A percentile compares a stretch with the other conserved stretches of the same genome.
phyloP scores from a whole-genome alignment of 306 rosid genomes.

The Acacia melanoxylon region DNA sequence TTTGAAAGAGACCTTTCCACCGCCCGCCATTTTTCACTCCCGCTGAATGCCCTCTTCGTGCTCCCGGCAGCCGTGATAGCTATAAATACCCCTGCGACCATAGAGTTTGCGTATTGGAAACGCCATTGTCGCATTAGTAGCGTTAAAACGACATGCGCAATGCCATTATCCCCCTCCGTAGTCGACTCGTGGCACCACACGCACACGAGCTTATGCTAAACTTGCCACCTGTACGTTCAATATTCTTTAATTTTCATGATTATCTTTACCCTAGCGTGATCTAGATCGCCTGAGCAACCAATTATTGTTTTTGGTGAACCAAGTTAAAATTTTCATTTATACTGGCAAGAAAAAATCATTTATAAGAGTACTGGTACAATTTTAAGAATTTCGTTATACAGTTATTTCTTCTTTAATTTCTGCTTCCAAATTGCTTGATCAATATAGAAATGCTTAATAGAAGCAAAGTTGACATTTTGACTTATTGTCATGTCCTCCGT shows the following conservation, averaged over 20 bases:
- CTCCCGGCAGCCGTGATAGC: neutral
- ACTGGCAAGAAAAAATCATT: no score
- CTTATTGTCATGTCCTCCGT: neutral
- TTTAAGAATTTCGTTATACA: neutral
- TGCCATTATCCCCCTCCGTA: neutral
- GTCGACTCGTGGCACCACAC: neutral
- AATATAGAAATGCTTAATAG: no score
- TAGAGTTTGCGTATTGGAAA: neutral
- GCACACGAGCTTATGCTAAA: neutral
- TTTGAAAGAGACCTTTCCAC: slow-evolving; percentile 98
- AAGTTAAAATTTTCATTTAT: no score
- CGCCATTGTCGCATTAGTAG: neutral
- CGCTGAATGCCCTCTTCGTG: neutral
- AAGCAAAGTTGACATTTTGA: neutral
- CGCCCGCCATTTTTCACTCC: slow-evolving; percentile 62
- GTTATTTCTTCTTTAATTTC: neutral
- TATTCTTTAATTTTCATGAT: neutral
- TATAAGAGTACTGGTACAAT: neutral
- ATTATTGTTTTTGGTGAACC: neutral
- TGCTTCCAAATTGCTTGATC: no score
- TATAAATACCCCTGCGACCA: neutral
- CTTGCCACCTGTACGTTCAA: neutral
- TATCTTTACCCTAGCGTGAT: neutral
- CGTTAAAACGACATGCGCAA: neutral
- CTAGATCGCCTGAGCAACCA: neutral